Conservation (phyloP, 164 flowering plant genomes). For the Santalum album region DNA sequence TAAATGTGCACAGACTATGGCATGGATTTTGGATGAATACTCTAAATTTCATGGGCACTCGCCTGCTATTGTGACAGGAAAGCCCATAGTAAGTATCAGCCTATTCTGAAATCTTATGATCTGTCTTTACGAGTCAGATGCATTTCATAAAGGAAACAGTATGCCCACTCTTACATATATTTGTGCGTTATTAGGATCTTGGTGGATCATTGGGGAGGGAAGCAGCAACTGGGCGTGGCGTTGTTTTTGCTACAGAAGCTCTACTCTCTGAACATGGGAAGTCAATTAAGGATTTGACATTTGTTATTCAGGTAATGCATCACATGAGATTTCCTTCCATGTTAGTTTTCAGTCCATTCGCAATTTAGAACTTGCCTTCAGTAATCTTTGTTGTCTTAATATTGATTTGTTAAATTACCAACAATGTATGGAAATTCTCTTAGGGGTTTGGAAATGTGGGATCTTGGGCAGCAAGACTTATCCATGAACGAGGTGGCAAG, state of each 20-base stretch:
- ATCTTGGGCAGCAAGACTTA: conserved; percentile 66
- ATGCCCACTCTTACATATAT: neutral
- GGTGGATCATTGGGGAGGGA: conserved; percentile 88
- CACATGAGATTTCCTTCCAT: neutral
- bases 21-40: conserved; percentile 85
- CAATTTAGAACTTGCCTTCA: neutral
- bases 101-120: neutral
- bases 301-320: conserved; percentile 39
- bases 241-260: conserved; percentile 68
- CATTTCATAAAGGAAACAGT: neutral
- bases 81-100: conserved; percentile 61
- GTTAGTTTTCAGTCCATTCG: neutral
- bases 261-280: conserved; percentile 70
- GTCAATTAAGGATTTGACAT: conserved; percentile 38
- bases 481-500: conserved; percentile 70
- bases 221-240: conserved; percentile 89
- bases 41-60: conserved; percentile 83
- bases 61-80: conserved; percentile 80
- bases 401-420: neutral
- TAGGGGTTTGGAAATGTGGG: conserved; percentile 88
- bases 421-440: neutral
- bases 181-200: conserved; percentile 43
- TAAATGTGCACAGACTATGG: conserved; percentile 54
- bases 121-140: neutral
- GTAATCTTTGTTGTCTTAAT: too few relatives aligned